Evolutionary conservation across 371 early-diverging fungal genomes (phyloP).

Genomic region (Mucor ambiguus): DNA sequence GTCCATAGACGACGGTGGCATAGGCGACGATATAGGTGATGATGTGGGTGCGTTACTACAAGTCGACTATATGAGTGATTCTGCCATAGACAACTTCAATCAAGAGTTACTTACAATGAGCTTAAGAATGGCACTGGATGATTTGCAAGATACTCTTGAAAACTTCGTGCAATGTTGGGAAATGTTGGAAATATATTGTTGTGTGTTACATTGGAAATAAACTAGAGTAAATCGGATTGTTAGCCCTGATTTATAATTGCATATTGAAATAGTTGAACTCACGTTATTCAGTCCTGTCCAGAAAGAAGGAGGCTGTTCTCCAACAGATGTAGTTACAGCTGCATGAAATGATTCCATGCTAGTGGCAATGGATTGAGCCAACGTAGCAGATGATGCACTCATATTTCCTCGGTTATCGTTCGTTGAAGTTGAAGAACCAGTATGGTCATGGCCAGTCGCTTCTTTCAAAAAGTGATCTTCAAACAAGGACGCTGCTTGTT

Average conservation of each 20-base stretch:
- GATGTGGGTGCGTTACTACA: constrained; percentile 13
- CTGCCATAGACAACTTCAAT: neutral
- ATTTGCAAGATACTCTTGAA: constrained; percentile 48
- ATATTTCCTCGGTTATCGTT: neutral
- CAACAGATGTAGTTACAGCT: constrained; percentile 15
- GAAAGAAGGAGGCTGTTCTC: constrained; percentile 29
- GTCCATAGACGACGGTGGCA: constrained; percentile 10
- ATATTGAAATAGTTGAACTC: neutral
- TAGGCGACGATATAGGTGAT: constrained; percentile 9
- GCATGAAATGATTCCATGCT: constrained; percentile 20
- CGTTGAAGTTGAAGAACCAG: neutral
- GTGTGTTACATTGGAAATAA: constrained; percentile 51
- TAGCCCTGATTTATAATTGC: neutral
- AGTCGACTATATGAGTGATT: neutral
- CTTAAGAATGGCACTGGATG: constrained; percentile 41
- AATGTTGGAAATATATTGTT: constrained; percentile 53
- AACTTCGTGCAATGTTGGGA: constrained; percentile 51
- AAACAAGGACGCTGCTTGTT: constrained; percentile 7
- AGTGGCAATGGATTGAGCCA: constrained; percentile 11
- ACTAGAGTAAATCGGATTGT: constrained; percentile 24
- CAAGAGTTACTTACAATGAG: constrained; percentile 29
- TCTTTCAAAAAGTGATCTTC: constrained; percentile 20
- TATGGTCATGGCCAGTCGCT: neutral
- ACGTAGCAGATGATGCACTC: neutral
- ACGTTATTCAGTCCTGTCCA: constrained; percentile 53